Evolutionary conservation across 148 eudicot species (phyloP), one percentile per base, ranked within the genome.

Genomic region (Salicornia ramosissima): DNA sequence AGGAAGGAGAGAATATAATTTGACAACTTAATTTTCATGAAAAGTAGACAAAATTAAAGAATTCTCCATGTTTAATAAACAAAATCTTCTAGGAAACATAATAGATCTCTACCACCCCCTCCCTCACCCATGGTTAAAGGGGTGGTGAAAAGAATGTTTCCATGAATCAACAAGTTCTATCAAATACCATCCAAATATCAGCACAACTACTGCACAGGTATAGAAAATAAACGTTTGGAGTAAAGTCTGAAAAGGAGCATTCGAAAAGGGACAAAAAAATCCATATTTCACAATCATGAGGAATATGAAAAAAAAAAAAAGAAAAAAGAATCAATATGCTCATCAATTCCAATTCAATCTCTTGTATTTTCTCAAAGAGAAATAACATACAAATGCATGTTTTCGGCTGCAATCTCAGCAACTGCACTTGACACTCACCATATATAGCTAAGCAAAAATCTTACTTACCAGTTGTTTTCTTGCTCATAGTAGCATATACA

Each of bases 401-500:
- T n/a, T n/a, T n/a, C n/a, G n/a, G n/a, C n/a, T n/a, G n/a, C 30
- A 25, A 55, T 14, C 2, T 10, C 28, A 55, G 31, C 59, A 55
- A n/a, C 25, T 26, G 15, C 5, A 26, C 31, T 24, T 24, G 16
- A 55, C 28, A 50, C 19, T 50, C 8, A 50, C 2, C 53, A 50
- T 50, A 50, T 10, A 50, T 53, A 39, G 29, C 40, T 36, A 36
- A 36, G 40, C 40, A 36, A 31, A 55, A 14, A 16, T 49, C 24
- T 61, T 49, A 52, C 75, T 83, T 82, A 94, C 98, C 98, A 94
- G 82, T 94, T 94, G 78, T 94, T 94, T 71, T 94, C 98, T 81
- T 94, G 98, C 81, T 94, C 98, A 47, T 94, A 94, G 81, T 94
- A 94, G 86, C 98, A 94, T 80, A 94, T 81, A 68, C 98, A 94